Evolutionary conservation across 345 rosid genomes (phyloP).

Genomic region (Eucalyptus cladocalyx): DNA sequence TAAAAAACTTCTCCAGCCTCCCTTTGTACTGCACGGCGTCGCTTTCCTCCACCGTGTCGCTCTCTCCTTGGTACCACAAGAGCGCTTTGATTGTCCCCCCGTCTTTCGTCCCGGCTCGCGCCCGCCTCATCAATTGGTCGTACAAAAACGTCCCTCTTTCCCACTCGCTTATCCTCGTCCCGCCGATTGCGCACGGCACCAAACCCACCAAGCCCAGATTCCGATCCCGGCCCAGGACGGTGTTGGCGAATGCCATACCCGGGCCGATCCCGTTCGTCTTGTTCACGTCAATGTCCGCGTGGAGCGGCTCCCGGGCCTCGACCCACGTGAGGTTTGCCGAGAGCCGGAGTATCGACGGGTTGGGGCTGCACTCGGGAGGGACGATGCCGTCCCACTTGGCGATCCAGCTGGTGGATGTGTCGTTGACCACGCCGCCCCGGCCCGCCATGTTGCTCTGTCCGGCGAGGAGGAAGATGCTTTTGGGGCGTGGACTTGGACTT

Average conservation of each 20-base stretch:
- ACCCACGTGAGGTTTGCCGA: conserved; percentile 47
- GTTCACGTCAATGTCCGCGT: conserved; percentile 51
- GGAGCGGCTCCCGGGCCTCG: conserved; percentile 63
- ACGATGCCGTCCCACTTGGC: conserved; percentile 51
- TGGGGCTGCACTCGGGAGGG: conserved; percentile 51
- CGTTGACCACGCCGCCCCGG: conserved; percentile 64
- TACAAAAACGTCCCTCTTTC: conserved; percentile 48
- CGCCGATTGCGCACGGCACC: conserved; percentile 89
- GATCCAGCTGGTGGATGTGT: conserved; percentile 6
- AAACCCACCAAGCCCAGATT: conserved; percentile 36
- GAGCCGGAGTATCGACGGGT: conserved; percentile 39
- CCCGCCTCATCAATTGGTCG: conserved; percentile 38
- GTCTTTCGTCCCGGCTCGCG: conserved; percentile 18
- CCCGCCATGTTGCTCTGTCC: conserved; percentile 99
- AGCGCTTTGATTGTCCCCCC: conserved; percentile 18
- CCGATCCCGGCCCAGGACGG: conserved; percentile 13
- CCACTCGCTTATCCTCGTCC: conserved; percentile 66
- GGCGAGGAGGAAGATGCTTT: conserved; percentile 46
- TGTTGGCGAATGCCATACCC: conserved; percentile 72
- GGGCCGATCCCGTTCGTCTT: conserved; percentile 86
- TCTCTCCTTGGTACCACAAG: conserved; percentile 90
- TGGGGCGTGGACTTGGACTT: not conserved
- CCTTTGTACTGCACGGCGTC: conserved; percentile 39
- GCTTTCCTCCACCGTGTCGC: conserved; percentile 29
- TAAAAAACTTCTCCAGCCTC: conserved; percentile 34